Conservation (phyloP, 108 stramenopile genomes). For the Bacterosira constricta region DNA sequence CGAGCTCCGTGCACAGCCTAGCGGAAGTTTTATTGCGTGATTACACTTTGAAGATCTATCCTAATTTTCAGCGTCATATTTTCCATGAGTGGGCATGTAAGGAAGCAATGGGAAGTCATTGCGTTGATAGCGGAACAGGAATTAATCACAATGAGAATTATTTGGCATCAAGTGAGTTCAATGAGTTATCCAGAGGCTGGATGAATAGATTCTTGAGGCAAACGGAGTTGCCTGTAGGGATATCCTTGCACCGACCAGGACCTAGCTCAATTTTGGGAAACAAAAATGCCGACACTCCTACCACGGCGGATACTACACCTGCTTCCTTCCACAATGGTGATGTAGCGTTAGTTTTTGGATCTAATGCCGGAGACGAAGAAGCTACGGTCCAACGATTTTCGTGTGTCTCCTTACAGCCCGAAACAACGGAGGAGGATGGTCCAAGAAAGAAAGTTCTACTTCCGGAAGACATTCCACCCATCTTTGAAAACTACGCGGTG, state of each 20-base stretch:
- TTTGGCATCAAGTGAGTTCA: slow-evolving; percentile 24
- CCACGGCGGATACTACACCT: not conserved
- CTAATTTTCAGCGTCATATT: slow-evolving; percentile 76
- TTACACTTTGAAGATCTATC: slow-evolving; percentile 58
- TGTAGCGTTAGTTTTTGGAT: slow-evolving; percentile 78
- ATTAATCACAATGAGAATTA: slow-evolving; percentile 8
- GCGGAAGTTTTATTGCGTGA: slow-evolving; percentile 69
- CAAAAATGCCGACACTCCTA: not conserved
- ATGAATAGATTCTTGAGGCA: slow-evolving; percentile 68
- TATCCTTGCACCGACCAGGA: slow-evolving; percentile 74
- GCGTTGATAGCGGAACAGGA: slow-evolving; percentile 3
- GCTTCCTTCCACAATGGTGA: slow-evolving; percentile 52
- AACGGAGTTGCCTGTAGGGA: slow-evolving; percentile 69
- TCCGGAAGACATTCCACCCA: slow-evolving; percentile 53
- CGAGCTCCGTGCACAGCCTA: slow-evolving; percentile 38
- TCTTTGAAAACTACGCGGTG: slow-evolving; percentile 75
- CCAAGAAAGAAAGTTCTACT: slow-evolving; percentile 27
- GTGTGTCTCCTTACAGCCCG: slow-evolving; percentile 41
- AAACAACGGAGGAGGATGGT: slow-evolving; percentile 5
- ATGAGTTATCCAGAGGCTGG: slow-evolving; percentile 52
- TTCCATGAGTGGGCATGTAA: slow-evolving; percentile 82
- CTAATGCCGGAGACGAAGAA: slow-evolving; percentile 3
- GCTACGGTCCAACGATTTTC: slow-evolving; percentile 57
- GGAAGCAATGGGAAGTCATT: slow-evolving; percentile 47
- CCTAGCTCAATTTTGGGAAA: not conserved